Conservation (phyloP, 1,284 basidiomycete genomes). For the Cutaneotrichosporon sp. region DNA sequence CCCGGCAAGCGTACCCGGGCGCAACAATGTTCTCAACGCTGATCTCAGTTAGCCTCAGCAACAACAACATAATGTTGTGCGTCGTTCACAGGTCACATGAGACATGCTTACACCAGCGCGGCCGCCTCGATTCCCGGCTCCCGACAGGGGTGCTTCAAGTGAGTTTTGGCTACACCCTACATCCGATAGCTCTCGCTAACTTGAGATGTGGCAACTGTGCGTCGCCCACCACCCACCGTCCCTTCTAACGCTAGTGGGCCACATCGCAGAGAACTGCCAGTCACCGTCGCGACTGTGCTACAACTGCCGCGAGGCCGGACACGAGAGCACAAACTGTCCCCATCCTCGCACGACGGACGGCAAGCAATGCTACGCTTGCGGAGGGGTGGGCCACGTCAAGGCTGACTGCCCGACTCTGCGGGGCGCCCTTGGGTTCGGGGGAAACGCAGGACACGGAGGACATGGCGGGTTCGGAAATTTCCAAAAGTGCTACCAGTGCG, state of each 20-base stretch:
- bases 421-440: constrained; percentile 51
- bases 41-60: neutral
- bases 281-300: constrained; percentile 84
- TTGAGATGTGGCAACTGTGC: constrained; percentile 45
- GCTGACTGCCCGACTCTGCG: constrained; percentile 83
- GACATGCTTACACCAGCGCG: constrained; percentile 28
- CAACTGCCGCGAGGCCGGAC: constrained; percentile 85
- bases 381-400: constrained; percentile 63
- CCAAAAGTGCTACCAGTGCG: constrained; percentile 61
- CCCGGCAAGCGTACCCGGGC: neutral
- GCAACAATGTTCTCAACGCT: constrained; percentile 2
- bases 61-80: constrained; percentile 14
- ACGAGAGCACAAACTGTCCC: constrained; percentile 83
- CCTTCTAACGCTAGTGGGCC: constrained; percentile 62
- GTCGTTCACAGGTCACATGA: neutral
- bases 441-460: constrained; percentile 54
- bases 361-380: constrained; percentile 78
- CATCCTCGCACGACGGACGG: constrained; percentile 71
- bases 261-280: constrained; percentile 85
- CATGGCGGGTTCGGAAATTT: neutral
- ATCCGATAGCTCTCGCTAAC: neutral
- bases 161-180: constrained; percentile 18
- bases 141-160: constrained; percentile 53
- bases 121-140: constrained; percentile 46
- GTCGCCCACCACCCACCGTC: neutral